phyloP scores from a whole-genome alignment of 768 basidiomycete species.

The Mycena vulgaris region DNA sequence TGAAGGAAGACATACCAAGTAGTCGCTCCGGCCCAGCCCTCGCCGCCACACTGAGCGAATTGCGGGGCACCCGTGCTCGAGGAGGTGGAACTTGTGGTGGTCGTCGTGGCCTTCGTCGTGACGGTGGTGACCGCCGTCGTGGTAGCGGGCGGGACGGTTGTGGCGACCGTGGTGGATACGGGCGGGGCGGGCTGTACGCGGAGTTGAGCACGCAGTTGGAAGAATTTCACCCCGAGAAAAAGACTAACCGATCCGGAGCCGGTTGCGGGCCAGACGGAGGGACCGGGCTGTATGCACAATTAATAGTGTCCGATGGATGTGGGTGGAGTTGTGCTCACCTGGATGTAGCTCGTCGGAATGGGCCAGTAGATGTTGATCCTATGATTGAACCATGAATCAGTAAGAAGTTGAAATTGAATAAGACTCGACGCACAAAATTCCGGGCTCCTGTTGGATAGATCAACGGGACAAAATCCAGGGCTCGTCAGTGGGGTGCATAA shows the following conservation, averaged over 20 bases:
- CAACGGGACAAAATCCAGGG: not conserved
- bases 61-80: slow-evolving; percentile 14
- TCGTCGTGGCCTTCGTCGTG: not conserved
- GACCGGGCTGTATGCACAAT: slow-evolving; percentile 21
- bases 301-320: not conserved
- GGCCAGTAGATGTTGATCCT: slow-evolving; percentile 38
- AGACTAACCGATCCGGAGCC: not conserved
- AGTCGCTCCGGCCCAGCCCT: slow-evolving; percentile 19
- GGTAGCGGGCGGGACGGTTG: not conserved
- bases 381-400: too few species aligned
- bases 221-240: not conserved
- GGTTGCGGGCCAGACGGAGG: slow-evolving; percentile 25
- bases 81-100: not conserved
- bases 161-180: not conserved
- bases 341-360: slow-evolving; percentile 35
- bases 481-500: not conserved
- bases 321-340: not conserved
- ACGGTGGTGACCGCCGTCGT: not conserved
- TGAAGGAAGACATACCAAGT: not conserved
- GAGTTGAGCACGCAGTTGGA: too few species aligned
- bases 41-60: slow-evolving; percentile 21
- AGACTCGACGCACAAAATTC: slow-evolving; percentile 29
- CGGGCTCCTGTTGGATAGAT: too few species aligned
- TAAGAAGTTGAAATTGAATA: not conserved
- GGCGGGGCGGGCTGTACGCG: not conserved